A percentile compares a stretch with the other conserved stretches of the same genome.
Conservation (phyloP, 805 yeast genomes). For the Metschnikowia arizonensis region DNA sequence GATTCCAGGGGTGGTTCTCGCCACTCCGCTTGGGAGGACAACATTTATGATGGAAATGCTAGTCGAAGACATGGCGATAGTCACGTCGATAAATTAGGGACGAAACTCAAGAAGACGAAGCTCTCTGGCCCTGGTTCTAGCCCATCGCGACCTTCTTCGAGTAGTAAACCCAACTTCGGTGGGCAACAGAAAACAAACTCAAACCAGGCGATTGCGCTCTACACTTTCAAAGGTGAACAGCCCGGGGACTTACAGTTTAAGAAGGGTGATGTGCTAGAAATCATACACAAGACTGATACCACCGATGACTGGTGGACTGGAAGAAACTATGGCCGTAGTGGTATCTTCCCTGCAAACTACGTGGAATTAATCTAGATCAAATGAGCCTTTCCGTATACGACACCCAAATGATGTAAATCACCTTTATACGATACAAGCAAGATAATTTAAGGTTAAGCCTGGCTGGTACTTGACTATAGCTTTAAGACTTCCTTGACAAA, state of each 20-base stretch:
- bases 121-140: constrained; percentile 26
- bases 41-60: constrained; percentile 56
- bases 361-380: constrained; percentile 62
- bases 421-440: background rate
- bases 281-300: constrained; percentile 80
- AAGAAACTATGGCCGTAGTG: constrained; percentile 72
- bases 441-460: background rate
- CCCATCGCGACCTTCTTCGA: constrained; percentile 33
- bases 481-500: constrained; percentile 44
- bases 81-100: constrained; percentile 33
- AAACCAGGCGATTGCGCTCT: constrained; percentile 86
- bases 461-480: background rate
- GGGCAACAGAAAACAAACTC: constrained; percentile 36
- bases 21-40: constrained; percentile 79
- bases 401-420: background rate
- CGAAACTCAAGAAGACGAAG: constrained; percentile 33
- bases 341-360: constrained; percentile 96
- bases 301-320: constrained; percentile 99
- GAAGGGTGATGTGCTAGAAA: constrained; percentile 90
- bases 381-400: background rate
- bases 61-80: constrained; percentile 28
- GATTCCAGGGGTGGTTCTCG: constrained; percentile 13
- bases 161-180: constrained; percentile 41
- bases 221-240: constrained; percentile 87
- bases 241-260: constrained; percentile 88